Conservation (phyloP, 2,329 filamentous ascomycete genomes). For the Alternaria angustiovoidea region DNA sequence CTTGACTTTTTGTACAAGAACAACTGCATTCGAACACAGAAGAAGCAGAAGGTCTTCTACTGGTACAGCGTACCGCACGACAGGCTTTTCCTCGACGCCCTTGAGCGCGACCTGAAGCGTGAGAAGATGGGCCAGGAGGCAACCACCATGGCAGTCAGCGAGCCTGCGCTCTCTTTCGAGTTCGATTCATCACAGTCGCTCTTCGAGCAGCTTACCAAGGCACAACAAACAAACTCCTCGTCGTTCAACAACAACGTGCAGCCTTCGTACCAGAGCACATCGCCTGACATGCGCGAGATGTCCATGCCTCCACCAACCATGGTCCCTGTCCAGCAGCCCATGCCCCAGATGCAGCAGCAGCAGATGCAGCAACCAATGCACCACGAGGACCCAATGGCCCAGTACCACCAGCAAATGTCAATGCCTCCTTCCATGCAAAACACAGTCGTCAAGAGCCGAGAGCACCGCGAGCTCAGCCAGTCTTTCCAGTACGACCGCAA, state of each 20-base stretch:
- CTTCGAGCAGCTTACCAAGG: conserved; percentile 99
- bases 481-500: conserved; percentile 92
- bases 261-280: conserved; percentile 78
- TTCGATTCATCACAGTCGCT: conserved; percentile 99
- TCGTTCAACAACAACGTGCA: conserved; percentile 80
- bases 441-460: conserved; percentile 79
- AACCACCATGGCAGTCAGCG: conserved; percentile 94
- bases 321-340: conserved; percentile 62
- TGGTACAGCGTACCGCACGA: conserved; percentile 99
- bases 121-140: conserved; percentile 99
- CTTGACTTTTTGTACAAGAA: conserved; percentile 99
- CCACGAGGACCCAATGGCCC: conserved; percentile 72
- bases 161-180: conserved; percentile 96
- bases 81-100: conserved; percentile 92
- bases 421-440: conserved; percentile 77
- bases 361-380: conserved; percentile 61
- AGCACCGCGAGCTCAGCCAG: conserved; percentile 78
- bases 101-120: conserved; percentile 96
- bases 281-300: conserved; percentile 87
- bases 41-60: conserved; percentile 99
- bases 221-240: conserved; percentile 97
- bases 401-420: conserved; percentile 76
- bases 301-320: conserved; percentile 92
- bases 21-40: conserved; percentile 99
- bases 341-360: conserved; percentile 52